phyloP scores from a whole-genome alignment of 257 asterid genomes.

The Phtheirospermum japonicum region DNA sequence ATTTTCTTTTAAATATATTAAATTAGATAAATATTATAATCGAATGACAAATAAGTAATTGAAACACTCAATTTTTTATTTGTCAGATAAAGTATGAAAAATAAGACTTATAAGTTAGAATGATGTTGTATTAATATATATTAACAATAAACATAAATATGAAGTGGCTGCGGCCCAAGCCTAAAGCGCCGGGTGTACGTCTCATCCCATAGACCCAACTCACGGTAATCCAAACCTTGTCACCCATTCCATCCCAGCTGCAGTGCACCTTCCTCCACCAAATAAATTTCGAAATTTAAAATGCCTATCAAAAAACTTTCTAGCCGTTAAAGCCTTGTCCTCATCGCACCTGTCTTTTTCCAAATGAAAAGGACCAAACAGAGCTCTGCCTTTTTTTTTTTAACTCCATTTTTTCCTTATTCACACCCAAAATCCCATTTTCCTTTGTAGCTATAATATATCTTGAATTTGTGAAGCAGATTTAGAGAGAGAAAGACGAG shows the following conservation, averaged over 20 bases:
- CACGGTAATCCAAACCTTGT: neutral
- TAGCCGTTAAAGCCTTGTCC: slow-evolving; percentile 58
- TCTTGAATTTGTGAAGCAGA: slow-evolving; percentile 2
- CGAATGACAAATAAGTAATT: no score
- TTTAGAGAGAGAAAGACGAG: neutral
- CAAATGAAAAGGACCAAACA: neutral
- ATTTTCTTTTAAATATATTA: no score
- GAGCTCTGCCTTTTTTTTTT: neutral
- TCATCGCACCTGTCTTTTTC: neutral
- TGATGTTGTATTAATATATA: no score
- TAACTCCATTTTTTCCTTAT: slow-evolving; percentile 15
- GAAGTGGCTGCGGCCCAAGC: no score
- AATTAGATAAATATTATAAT: no score
- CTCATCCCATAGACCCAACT: no score
- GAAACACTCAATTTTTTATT: no score
- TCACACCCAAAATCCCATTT: slow-evolving; percentile 13
- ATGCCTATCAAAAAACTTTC: slow-evolving; percentile 23
- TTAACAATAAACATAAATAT: no score
- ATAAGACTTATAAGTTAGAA: no score
- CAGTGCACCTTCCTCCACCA: slow-evolving; percentile 47
- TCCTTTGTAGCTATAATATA: neutral
- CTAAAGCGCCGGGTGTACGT: no score
- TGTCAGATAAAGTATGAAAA: no score
- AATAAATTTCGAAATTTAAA: slow-evolving; percentile 49
- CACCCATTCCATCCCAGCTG: neutral